A percentile compares a stretch with the other conserved stretches of the same genome.
Evolutionary conservation across 1,139 yeast genomes (phyloP).

Genomic region (Hyphopichia burtonii): DNA sequence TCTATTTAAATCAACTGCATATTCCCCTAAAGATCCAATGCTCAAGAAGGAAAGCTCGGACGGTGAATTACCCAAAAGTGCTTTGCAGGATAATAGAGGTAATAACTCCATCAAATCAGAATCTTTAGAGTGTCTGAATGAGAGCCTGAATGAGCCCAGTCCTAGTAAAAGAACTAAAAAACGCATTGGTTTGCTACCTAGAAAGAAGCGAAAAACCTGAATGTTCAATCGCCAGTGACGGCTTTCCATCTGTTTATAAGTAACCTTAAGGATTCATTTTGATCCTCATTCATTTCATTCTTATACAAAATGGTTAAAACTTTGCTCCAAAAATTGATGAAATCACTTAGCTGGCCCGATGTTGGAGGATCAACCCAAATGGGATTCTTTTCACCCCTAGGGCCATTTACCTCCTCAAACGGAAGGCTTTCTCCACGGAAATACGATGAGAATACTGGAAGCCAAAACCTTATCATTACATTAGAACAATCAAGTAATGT

Average conservation of each 20-base stretch:
- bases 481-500: conserved; percentile 43
- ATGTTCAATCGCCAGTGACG: background rate
- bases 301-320: conserved; percentile 42
- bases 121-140: too few relatives aligned
- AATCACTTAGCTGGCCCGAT: conserved; percentile 15
- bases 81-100: too few relatives aligned
- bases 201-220: background rate
- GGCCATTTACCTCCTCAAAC: conserved; percentile 20
- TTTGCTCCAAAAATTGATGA: conserved; percentile 53
- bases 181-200: background rate
- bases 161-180: background rate
- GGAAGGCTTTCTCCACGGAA: conserved; percentile 24
- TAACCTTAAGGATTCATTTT: conserved; percentile 36
- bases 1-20: too few relatives aligned
- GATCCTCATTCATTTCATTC: conserved; percentile 33
- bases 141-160: too few relatives aligned
- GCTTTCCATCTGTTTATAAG: conserved; percentile 42
- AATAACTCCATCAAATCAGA: too few relatives aligned
- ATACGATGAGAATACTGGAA: conserved; percentile 58
- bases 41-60: too few relatives aligned
- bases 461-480: conserved; percentile 49
- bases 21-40: too few relatives aligned
- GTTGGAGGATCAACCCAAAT: conserved; percentile 27
- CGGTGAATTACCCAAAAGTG: too few relatives aligned
- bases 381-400: conserved; percentile 22